phyloP scores from a whole-genome alignment of 441 rosid genomes.

The Euphorbia corollata region DNA sequence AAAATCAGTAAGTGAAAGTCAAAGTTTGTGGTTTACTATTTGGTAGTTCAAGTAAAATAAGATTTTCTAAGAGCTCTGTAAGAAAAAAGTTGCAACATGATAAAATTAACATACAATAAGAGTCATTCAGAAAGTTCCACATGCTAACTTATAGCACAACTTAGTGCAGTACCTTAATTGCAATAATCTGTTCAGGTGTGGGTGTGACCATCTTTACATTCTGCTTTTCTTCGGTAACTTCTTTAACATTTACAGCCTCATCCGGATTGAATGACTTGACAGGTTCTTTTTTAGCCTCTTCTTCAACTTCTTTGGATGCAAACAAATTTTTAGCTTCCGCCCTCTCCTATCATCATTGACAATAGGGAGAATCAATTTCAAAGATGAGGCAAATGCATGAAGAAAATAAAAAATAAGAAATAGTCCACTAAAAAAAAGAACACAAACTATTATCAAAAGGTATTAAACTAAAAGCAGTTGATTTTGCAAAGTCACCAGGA shows the following conservation, averaged over 20 bases:
- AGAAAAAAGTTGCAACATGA: not conserved
- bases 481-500: not conserved
- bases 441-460: not conserved
- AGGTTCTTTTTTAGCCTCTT: constrained; percentile 62
- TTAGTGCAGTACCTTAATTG: constrained; percentile 26
- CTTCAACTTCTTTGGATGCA: constrained; percentile 85
- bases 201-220: constrained; percentile 75
- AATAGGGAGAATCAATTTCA: constrained; percentile 3
- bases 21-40: not conserved
- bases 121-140: not conserved
- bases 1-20: not conserved
- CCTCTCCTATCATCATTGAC: constrained; percentile 60
- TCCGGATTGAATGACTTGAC: constrained; percentile 43
- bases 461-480: not conserved
- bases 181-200: constrained; percentile 84
- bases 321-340: constrained; percentile 71
- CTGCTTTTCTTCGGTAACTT: constrained; percentile 48
- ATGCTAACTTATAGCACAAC: not conserved
- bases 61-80: not conserved
- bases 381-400: constrained; percentile 4
- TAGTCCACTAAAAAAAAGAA: not conserved
- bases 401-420: not conserved
- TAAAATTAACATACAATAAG: not conserved
- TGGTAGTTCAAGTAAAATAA: not conserved
- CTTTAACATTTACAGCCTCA: constrained; percentile 48